Base-by-base conservation (phyloP, 2,329 filamentous ascomycete species). In the Chrysosporium queenslandicum region DNA sequence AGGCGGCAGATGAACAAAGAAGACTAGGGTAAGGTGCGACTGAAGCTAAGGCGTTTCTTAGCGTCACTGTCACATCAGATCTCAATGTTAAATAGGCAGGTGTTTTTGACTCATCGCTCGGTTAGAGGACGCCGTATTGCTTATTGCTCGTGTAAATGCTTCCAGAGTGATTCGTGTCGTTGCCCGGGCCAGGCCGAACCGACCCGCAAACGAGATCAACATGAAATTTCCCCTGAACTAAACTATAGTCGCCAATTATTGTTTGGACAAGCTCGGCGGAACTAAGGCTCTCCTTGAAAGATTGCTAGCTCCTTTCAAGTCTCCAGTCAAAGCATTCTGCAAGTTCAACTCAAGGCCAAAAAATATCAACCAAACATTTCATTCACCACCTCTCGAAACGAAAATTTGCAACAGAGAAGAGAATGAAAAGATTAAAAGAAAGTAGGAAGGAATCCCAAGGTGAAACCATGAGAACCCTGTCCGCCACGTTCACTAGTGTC, bases 401-500 rank as follows among this genome's bases (percentile, higher is more conserved):
- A 23, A 14, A n/a, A n/a, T n/a, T 29, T 32, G n/a, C 14, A 9
- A 11, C 14, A 8, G 16, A 25, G 9, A 32, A 23, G 9, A 18
- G 20, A 34, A 45, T 12, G 20, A 32, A 12, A 34, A 32, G 8
- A 11, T 6, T 1, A 32, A 3, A 7, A 46, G 8, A 1, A 12
- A 46, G n/a, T n/a, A 11, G 23, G 23, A 16, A 9, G 21, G 29
- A 23, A 21, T 11, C 4, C 14, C 36, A 25, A 12, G 39, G 12
- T 48, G 46, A 47, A 47, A 47, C 46, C 11, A 21, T 14, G 21
- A 20, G 12, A 49, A 41, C 46, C 46, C 36, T 40, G 46, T 41
- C 39, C 46, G 46, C 46, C 46, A 49, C 46, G 46, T 49, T 49
- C 25, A 49, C 46, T 49, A 49, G 36, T 49, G 34, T 21, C 16